Percentiles rank a stretch among this genome's conserved stretches.
Evolutionary conservation across 257 asterid species (phyloP).

Genomic region (Plantago elongata): DNA sequence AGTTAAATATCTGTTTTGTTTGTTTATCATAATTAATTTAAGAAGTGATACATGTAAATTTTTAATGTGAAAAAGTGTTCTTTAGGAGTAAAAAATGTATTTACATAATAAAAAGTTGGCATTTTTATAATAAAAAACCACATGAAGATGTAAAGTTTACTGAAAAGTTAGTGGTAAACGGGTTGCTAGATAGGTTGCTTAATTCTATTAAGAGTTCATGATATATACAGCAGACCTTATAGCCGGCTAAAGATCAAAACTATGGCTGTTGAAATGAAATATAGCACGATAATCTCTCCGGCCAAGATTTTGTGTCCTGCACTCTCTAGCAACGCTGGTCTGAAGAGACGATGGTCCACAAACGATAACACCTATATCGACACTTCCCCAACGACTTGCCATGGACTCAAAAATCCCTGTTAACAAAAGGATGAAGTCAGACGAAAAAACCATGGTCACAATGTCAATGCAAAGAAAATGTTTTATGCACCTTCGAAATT

Average conservation of each 20-base stretch:
- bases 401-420: slow-evolving; percentile 52
- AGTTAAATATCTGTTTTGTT: too few species aligned
- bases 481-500: slow-evolving; percentile 54
- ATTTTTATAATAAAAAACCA: too few species aligned
- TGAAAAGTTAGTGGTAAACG: too few species aligned
- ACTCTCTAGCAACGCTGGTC: slow-evolving; percentile 67
- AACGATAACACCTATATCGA: slow-evolving; percentile 67
- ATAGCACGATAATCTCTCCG: slow-evolving; percentile 40
- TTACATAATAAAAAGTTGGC: too few species aligned
- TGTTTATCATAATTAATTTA: too few species aligned
- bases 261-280: slow-evolving; percentile 88
- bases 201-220: not conserved
- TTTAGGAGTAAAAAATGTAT: too few species aligned
- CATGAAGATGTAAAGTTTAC: too few species aligned
- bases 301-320: slow-evolving; percentile 50
- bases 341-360: slow-evolving; percentile 78
- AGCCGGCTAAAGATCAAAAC: slow-evolving; percentile 63
- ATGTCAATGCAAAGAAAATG: not conserved
- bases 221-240: not conserved
- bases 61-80: too few species aligned
- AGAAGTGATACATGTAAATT: too few species aligned
- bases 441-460: not conserved
- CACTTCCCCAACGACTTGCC: slow-evolving; percentile 56
- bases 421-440: not conserved
- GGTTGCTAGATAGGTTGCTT: not conserved